phyloP scores from a whole-genome alignment of 208 protist species.

The Tritrichomonas foetus region DNA sequence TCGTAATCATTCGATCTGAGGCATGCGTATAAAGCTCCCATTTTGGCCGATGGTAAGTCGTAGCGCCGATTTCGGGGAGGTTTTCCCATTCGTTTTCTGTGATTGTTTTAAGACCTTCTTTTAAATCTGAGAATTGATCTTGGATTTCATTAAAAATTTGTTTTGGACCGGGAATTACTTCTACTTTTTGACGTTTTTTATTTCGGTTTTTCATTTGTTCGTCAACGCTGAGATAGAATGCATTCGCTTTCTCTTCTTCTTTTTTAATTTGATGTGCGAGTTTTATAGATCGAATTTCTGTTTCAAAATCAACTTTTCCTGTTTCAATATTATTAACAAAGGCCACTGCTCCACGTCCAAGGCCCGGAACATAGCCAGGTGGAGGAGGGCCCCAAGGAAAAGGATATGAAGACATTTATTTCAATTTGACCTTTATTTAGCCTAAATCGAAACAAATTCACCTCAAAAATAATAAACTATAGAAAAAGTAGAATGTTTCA shows the following conservation, averaged over 20 bases:
- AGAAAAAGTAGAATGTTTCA: no score
- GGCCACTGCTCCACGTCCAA: not conserved
- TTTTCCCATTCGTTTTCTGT: not conserved
- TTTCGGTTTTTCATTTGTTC: not conserved
- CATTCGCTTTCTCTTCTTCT: not conserved
- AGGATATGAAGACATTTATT: slow-evolving; percentile 7
- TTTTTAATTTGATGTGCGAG: not conserved
- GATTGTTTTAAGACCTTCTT: not conserved
- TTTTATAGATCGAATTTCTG: not conserved
- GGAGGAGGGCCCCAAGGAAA: slow-evolving; percentile 24
- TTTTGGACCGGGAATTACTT: not conserved
- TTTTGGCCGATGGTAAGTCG: slow-evolving; percentile 13
- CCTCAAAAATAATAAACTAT: no score
- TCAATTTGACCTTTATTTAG: no score
- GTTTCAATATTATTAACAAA: not conserved
- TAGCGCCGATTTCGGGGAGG: not conserved
- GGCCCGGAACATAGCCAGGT: slow-evolving; percentile 27
- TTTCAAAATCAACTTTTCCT: not conserved
- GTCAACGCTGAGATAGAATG: not conserved
- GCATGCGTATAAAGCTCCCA: slow-evolving; percentile 3
- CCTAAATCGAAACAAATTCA: no score
- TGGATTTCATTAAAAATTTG: not conserved
- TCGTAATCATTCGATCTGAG: slow-evolving; percentile 28
- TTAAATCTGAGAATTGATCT: not conserved
- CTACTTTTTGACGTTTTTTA: not conserved